Conservation (phyloP, 192 early-diverging fungal species). For the Backusella australiensis region DNA sequence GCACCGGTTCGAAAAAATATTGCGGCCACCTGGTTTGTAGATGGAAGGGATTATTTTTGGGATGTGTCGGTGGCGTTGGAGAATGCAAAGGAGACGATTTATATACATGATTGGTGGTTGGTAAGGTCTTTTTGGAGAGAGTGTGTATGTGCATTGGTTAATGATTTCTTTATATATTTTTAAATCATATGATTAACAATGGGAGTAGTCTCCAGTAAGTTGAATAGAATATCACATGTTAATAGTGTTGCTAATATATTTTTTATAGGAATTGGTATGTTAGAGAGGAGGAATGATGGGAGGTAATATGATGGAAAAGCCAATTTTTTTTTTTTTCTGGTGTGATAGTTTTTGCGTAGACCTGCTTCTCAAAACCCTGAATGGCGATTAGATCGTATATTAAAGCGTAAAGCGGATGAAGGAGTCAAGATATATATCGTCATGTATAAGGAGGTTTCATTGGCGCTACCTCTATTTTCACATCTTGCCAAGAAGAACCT, state of each 20-base stretch:
- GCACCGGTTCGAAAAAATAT: constrained; percentile 64
- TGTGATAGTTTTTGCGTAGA: constrained; percentile 57
- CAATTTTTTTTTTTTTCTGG: constrained; percentile 28
- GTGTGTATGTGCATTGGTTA: not conserved
- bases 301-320: too few relatives aligned
- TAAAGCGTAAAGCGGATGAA: constrained; percentile 77
- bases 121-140: not conserved
- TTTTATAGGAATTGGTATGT: not conserved
- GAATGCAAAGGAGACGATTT: constrained; percentile 67
- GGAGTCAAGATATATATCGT: constrained; percentile 82
- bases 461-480: constrained; percentile 69
- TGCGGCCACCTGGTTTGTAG: constrained; percentile 68
- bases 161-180: not conserved
- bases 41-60: constrained; percentile 74
- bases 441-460: constrained; percentile 72
- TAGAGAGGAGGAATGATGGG: not conserved
- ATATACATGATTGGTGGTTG: constrained; percentile 79
- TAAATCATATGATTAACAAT: not conserved
- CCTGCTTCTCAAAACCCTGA: constrained; percentile 62
- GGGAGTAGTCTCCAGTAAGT: not conserved
- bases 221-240: not conserved
- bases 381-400: constrained; percentile 69
- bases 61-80: constrained; percentile 66
- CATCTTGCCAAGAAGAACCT: constrained; percentile 70
- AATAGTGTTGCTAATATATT: not conserved